Percentiles rank a stretch among this genome's conserved stretches.
These are phyloP conservation scores for Hymenoscyphus linearis DNA, from an alignment of 2,329 filamentous ascomycete genomes.

Conservation along the genomic window DNA sequence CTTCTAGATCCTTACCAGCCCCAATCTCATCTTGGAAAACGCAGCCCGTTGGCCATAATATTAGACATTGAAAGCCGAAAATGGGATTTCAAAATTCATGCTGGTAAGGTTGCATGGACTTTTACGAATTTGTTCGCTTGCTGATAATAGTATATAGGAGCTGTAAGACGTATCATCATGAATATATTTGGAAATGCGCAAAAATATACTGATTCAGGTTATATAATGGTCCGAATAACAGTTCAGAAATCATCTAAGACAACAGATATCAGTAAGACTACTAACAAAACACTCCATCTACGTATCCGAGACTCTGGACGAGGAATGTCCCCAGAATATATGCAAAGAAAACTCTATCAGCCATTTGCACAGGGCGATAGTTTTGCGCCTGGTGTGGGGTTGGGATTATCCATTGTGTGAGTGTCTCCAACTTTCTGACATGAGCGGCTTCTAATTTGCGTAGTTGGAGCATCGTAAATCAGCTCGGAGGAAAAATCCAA, in stretches of 20 bases:
- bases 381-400: constrained; percentile 48
- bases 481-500: constrained; percentile 53
- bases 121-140: background rate
- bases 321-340: constrained; percentile 56
- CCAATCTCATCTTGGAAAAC: background rate
- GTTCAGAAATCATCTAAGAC: constrained; percentile 38
- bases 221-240: constrained; percentile 10
- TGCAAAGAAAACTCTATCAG: constrained; percentile 51
- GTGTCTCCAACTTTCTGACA: background rate
- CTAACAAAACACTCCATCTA: constrained; percentile 29
- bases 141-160: constrained; percentile 30
- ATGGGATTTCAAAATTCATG: constrained; percentile 49
- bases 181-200: constrained; percentile 56
- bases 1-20: background rate
- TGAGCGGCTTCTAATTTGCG: background rate
- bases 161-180: constrained; percentile 47
- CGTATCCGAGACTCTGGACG: constrained; percentile 51
- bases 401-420: constrained; percentile 42
- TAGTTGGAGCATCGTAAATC: constrained; percentile 48
- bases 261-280: background rate
- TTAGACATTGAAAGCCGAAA: constrained; percentile 32
- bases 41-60: constrained; percentile 47
- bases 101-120: constrained; percentile 37
- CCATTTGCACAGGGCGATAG: constrained; percentile 57
- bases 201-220: constrained; percentile 52